Evolutionary conservation across 768 basidiomycete species (phyloP), one percentile per base, ranked within the genome.

Genomic region (Naganishia vaughanmartiniae): DNA sequence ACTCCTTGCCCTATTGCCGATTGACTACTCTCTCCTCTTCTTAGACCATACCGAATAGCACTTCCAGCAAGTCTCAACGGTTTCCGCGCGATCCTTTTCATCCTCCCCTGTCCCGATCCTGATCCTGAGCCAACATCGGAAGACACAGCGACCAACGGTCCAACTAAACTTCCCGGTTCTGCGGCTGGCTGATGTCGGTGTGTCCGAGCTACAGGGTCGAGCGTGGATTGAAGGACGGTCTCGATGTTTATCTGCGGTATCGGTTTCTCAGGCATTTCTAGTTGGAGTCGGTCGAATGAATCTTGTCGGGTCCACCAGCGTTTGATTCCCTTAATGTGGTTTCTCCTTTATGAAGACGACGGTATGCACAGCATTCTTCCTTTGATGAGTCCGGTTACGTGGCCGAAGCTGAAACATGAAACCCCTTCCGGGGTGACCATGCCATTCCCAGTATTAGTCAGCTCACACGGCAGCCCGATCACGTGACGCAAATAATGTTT

Each of bases 211-310:
- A 57, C 48, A 14, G 48, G 39, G 55, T 57, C 51, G 54, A 60
- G 15, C 60, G 53, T 51, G 42, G 34, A 10, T 12, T 70, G 46
- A 24, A 65, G 19, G 12, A 70, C 45, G 34, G 57, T 66, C 71
- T n/a, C 26, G 19, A 39, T 58, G 57, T 39, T 58, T 28, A 58
- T 58, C 34, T 58, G 31, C 15, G 57, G 57, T 31, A 55, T 55
- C 14, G 48, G 48, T n/a, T 51, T 21, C 7, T 51, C 48, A 7
- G 48, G n/a, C 48, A 51, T 51, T 21, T 51, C 48, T 15, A 15
- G 7, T 15, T 7, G 39, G 39, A 7, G 39, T 42, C 39, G 48
- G 48, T 21, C 48, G 48, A 46, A 17, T 21, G 48, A n/a, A n/a
- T 51, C 7, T 4, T 51, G 48, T 6, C 4, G n/a, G 24, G 24